Evolutionary conservation across 2,329 filamentous ascomycete genomes (phyloP), one percentile per base, ranked within the genome.

Genomic region (Ceratocystis variospora): DNA sequence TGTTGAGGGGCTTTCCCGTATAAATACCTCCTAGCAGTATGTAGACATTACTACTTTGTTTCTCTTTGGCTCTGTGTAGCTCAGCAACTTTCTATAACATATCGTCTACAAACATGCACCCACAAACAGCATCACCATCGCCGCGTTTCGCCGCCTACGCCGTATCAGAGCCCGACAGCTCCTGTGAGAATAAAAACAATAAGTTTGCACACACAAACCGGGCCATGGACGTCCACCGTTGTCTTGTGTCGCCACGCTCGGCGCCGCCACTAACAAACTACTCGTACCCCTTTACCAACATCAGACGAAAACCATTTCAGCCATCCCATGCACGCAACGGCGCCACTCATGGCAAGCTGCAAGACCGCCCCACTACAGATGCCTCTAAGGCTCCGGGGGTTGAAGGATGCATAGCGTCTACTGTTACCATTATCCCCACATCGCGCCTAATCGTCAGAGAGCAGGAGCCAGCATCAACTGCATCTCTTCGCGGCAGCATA

Each of bases 201-300:
- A n/a, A 1, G 12, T n/a, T 22, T 17, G 5, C 4, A n/a, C 55
- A 22, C 19, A 19, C 19, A 6, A 8, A 19, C 15, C 55, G 55
- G 55, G 6, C 55, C 4, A n/a, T 59, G 6, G 17, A 59, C 28
- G 33, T 37, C 28, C 28, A 19, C 6, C 55, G 6, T n/a, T 12
- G 25, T 12, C 1, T 37, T 5, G 17, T 37, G 28, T 59, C 55
- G 8, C 55, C 55, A 33, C 1, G 28, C 25, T 33, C 28, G 19
- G 12, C 12, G 12, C 31, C 55, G 8, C 31, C 55, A 19, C 28
- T n/a, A 37, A 37, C 55, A 59, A 59, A 59, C 55, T 59, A 59
- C 28, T 59, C 55, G 15, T 59, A 59, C n/a, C 55, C 55, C 17
- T 59, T 59, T 59, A 59, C 55, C 5, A 15, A 37, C 55, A 59